phyloP scores from a whole-genome alignment of 202 grass and related monocot genomes.

The Cymbopogon flexuosus region DNA sequence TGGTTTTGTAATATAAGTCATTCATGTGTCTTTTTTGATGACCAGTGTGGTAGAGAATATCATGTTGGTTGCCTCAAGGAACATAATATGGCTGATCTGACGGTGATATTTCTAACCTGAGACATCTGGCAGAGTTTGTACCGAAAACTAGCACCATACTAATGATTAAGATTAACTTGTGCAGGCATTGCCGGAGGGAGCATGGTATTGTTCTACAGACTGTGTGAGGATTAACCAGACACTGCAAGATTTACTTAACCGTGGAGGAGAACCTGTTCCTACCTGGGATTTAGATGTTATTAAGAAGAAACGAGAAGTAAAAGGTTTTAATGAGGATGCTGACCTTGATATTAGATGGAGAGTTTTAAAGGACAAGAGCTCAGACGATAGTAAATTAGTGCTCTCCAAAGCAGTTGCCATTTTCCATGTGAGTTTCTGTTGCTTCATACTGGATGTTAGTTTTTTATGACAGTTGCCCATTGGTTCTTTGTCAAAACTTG shows the following conservation, averaged over 20 bases:
- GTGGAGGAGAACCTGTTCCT: constrained; percentile 47
- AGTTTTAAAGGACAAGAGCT: constrained; percentile 70
- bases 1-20: constrained; percentile 8
- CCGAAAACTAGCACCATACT: constrained; percentile 16
- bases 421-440: constrained; percentile 71
- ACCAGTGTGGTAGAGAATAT: constrained; percentile 93
- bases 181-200: constrained; percentile 78
- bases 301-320: constrained; percentile 65
- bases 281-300: constrained; percentile 52
- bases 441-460: not conserved
- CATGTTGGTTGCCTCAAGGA: constrained; percentile 89
- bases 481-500: not conserved
- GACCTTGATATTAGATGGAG: constrained; percentile 76
- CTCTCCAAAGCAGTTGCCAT: constrained; percentile 86
- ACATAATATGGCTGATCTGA: constrained; percentile 83
- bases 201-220: constrained; percentile 74
- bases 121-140: constrained; percentile 23
- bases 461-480: not conserved
- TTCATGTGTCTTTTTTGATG: constrained; percentile 23
- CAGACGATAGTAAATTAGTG: constrained; percentile 73
- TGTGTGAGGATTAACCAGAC: constrained; percentile 58
- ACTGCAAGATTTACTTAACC: constrained; percentile 48
- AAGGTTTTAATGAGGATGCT: constrained; percentile 41
- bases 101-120: constrained; percentile 45
- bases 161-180: constrained; percentile 31